phyloP scores from a whole-genome alignment of 371 early-diverging fungal species.

The Nosema muscidifuracis region DNA sequence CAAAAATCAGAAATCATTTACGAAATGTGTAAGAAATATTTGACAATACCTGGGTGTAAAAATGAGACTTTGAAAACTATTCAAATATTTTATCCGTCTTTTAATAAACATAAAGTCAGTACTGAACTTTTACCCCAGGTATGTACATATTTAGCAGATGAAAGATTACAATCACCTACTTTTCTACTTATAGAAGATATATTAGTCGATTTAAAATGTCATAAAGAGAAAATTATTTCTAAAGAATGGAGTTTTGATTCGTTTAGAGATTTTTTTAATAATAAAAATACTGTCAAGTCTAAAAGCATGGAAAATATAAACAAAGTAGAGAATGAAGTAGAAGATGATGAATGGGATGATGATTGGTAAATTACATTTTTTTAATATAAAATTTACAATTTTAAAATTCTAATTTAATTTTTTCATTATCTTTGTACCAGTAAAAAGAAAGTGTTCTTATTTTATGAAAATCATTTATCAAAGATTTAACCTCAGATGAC shows the following conservation, averaged over 20 bases:
- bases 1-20: constrained; percentile 31
- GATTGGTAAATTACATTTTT: constrained; percentile 2
- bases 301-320: constrained; percentile 7
- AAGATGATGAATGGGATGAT: constrained; percentile 38
- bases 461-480: background rate
- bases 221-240: constrained; percentile 38
- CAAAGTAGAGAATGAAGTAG: background rate
- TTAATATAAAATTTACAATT: background rate
- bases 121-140: constrained; percentile 43
- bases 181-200: constrained; percentile 53
- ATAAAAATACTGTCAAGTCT: constrained; percentile 6
- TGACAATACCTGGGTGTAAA: constrained; percentile 16
- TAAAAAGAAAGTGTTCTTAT: background rate
- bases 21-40: constrained; percentile 30
- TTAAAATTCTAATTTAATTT: background rate
- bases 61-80: constrained; percentile 15
- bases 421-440: background rate
- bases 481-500: background rate
- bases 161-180: constrained; percentile 31
- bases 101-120: constrained; percentile 46
- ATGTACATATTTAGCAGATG: constrained; percentile 36
- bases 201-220: constrained; percentile 28
- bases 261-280: constrained; percentile 31
- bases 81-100: constrained; percentile 31
- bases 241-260: constrained; percentile 54